These are phyloP conservation scores for Yarrowia yakushimensis DNA, from an alignment of 805 yeast genomes.

Conservation along the genomic window DNA sequence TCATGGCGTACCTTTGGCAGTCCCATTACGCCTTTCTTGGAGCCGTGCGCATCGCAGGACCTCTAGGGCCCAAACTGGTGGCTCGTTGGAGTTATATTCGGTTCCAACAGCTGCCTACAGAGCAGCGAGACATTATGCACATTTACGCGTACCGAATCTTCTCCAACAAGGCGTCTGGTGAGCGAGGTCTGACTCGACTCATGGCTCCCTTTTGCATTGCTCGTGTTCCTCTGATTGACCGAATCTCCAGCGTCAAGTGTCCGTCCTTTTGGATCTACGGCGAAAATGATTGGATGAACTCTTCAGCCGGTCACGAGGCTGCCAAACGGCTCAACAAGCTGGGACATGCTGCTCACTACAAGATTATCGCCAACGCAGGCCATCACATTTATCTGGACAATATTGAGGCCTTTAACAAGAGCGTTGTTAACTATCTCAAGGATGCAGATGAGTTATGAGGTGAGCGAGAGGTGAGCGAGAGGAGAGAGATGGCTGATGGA, in stretches of 20 bases:
- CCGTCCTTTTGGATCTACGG: slow-evolving; percentile 86
- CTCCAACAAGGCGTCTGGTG: slow-evolving; percentile 86
- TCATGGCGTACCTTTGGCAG: slow-evolving; percentile 80
- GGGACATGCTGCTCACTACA: slow-evolving; percentile 37
- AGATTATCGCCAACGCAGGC: slow-evolving; percentile 56
- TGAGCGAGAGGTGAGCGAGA: too few relatives aligned
- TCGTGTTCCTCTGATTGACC: slow-evolving; percentile 59
- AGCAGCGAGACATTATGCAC: slow-evolving; percentile 58
- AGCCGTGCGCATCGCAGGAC: slow-evolving; percentile 70
- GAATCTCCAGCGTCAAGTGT: slow-evolving; percentile 54
- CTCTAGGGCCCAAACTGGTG: slow-evolving; percentile 77
- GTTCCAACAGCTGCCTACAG: slow-evolving; percentile 53
- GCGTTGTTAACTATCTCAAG: slow-evolving; percentile 9
- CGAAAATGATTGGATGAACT: slow-evolving; percentile 66
- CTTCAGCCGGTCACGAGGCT: slow-evolving; percentile 42
- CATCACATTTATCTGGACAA: slow-evolving; percentile 81
- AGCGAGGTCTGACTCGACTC: slow-evolving; percentile 78
- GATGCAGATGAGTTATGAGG: slow-evolving; percentile 15
- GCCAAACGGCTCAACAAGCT: slow-evolving; percentile 33
- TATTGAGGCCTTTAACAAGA: slow-evolving; percentile 48
- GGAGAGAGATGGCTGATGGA: too few relatives aligned
- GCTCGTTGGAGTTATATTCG: slow-evolving; percentile 88
- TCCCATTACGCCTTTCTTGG: slow-evolving; percentile 80
- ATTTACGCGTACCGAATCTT: slow-evolving; percentile 79
- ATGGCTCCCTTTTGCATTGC: slow-evolving; percentile 92